phyloP scores from a whole-genome alignment of 1,139 yeast genomes.

The Protomyces pachydermus region DNA sequence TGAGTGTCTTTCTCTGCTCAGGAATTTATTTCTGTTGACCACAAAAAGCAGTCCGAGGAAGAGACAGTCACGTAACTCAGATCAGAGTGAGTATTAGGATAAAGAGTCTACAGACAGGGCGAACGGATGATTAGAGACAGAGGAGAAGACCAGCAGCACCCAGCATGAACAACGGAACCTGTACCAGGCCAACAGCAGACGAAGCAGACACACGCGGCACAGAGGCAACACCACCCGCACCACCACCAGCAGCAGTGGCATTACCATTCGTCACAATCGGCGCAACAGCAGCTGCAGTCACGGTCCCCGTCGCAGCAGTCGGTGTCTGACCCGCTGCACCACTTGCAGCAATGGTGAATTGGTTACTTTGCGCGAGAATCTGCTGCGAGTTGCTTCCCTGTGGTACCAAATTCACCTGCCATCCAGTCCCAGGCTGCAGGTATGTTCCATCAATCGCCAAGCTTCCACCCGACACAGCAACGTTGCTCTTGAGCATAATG shows the following conservation, averaged over 20 bases:
- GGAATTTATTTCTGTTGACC: background rate
- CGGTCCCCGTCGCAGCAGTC: background rate
- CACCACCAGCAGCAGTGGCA: background rate
- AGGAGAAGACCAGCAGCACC: background rate
- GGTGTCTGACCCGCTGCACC: background rate
- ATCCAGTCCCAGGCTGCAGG: slow-evolving; percentile 8
- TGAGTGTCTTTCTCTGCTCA: background rate
- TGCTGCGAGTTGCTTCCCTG: slow-evolving; percentile 12
- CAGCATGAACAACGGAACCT: background rate
- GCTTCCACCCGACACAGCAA: slow-evolving; percentile 3
- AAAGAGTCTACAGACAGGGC: too few relatives aligned
- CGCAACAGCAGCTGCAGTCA: background rate
- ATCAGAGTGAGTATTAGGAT: background rate
- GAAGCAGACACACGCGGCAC: background rate
- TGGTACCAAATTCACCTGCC: slow-evolving; percentile 22
- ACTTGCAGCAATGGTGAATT: slow-evolving; percentile 12
- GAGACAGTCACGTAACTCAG: background rate
- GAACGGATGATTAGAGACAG: background rate
- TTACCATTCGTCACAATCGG: background rate
- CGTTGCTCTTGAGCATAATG: slow-evolving; percentile 1
- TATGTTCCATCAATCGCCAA: slow-evolving; percentile 2
- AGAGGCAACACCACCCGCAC: background rate
- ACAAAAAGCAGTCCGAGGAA: background rate
- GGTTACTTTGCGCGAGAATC: slow-evolving; percentile 25
- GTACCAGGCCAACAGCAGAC: background rate